Conservation (phyloP, 2,329 filamentous ascomycete genomes). For the Apiospora marii region DNA sequence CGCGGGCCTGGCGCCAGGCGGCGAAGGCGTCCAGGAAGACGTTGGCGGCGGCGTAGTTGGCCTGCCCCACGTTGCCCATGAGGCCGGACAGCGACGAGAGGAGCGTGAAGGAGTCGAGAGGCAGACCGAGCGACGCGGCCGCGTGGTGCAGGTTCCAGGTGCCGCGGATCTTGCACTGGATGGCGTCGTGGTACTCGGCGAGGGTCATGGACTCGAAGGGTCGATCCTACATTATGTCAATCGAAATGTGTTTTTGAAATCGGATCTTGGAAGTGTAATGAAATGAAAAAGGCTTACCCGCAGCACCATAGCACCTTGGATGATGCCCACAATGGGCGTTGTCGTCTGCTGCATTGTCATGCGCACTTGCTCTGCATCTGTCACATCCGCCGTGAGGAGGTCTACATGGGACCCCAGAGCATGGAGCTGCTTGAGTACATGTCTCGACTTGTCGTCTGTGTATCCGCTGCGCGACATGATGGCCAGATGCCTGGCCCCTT, state of each 20-base stretch:
- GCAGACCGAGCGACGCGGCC: too few species aligned
- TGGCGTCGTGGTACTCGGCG: constrained; percentile 44
- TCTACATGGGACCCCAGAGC: constrained; percentile 34
- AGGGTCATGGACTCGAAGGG: constrained; percentile 47
- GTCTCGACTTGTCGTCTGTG: constrained; percentile 29
- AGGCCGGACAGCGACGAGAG: too few species aligned
- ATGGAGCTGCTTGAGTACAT: constrained; percentile 27
- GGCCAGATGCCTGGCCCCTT: constrained; percentile 41
- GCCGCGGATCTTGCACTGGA: constrained; percentile 50
- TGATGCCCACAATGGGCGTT: constrained; percentile 42
- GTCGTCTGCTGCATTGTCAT: too few species aligned
- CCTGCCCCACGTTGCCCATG: too few species aligned
- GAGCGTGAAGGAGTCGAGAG: too few species aligned
- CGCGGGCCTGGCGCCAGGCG: constrained; percentile 26
- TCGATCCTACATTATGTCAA: constrained; percentile 35
- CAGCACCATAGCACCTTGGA: constrained; percentile 53
- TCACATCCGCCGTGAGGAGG: too few species aligned
- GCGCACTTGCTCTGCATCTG: constrained; percentile 30
- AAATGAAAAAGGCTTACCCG: not conserved
- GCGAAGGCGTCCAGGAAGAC: constrained; percentile 35
- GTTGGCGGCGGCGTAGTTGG: too few species aligned
- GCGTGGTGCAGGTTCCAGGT: too few species aligned
- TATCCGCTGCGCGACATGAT: constrained; percentile 41
- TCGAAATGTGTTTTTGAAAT: not conserved
- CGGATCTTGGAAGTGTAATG: too few species aligned